Percentiles rank a stretch among this genome's conserved stretches.
These are phyloP conservation scores for Podaxis sp. DNA, from an alignment of 768 basidiomycete species.

Conservation along the genomic window DNA sequence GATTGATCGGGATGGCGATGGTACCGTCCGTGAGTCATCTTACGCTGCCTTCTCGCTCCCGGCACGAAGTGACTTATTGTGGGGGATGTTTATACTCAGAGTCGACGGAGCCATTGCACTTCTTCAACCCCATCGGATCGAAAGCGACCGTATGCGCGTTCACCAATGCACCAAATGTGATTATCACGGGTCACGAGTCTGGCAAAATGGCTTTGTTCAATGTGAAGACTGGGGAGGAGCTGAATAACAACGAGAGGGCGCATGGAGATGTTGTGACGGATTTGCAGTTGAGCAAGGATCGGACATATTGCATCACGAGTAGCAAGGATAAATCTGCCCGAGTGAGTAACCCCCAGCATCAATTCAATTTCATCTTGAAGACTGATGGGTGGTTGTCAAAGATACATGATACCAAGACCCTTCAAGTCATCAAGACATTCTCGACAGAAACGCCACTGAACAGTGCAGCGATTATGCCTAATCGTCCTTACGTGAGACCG, in stretches of 20 bases:
- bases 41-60: neutral
- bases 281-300: constrained; percentile 84
- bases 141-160: constrained; percentile 98
- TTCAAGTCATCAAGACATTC: constrained; percentile 91
- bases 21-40: constrained; percentile 65
- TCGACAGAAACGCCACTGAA: constrained; percentile 93
- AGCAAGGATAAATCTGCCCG: constrained; percentile 96
- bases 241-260: constrained; percentile 78
- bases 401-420: constrained; percentile 86
- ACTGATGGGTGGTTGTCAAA: constrained; percentile 21
- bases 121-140: constrained; percentile 87
- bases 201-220: constrained; percentile 94
- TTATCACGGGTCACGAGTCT: constrained; percentile 95
- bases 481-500: constrained; percentile 71
- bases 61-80: neutral
- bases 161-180: constrained; percentile 67
- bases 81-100: constrained; percentile 40
- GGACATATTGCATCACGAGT: constrained; percentile 93
- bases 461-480: constrained; percentile 82
- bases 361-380: neutral
- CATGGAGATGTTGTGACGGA: constrained; percentile 89
- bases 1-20: constrained; percentile 81
- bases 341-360: constrained; percentile 39
- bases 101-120: constrained; percentile 63
- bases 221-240: constrained; percentile 80